These are phyloP conservation scores for Trichoderma koningiopsis DNA, from an alignment of 2,329 filamentous ascomycete species.

Conservation along the genomic window DNA sequence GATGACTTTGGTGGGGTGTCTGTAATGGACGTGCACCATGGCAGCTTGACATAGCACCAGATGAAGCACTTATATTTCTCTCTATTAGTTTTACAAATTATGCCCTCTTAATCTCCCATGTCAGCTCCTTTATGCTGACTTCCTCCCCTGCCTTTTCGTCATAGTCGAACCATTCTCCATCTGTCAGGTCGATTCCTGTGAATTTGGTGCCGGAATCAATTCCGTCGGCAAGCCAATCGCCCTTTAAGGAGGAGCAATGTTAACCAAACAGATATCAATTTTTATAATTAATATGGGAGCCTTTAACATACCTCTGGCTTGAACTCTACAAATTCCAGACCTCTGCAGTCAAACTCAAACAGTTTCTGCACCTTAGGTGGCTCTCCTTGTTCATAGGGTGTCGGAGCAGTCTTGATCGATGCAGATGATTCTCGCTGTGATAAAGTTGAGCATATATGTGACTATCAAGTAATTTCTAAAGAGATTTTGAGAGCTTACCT, in stretches of 20 bases:
- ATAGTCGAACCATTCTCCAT: slow-evolving; percentile 98
- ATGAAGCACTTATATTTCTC: neutral
- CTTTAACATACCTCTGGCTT: slow-evolving; percentile 70
- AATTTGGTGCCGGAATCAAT: slow-evolving; percentile 81
- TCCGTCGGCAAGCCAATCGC: slow-evolving; percentile 86
- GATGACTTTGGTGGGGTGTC: slow-evolving; percentile 6
- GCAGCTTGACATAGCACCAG: neutral
- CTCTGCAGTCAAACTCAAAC: slow-evolving; percentile 90
- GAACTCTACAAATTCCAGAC: slow-evolving; percentile 89
- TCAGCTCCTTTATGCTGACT: slow-evolving; percentile 87
- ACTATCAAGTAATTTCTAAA: neutral
- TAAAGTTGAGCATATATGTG: neutral
- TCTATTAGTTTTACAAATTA: slow-evolving; percentile 42
- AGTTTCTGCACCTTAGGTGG: slow-evolving; percentile 77
- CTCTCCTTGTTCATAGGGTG: slow-evolving; percentile 69
- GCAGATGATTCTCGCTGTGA: slow-evolving; percentile 79
- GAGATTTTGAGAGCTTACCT: slow-evolving; percentile 55
- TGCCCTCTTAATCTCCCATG: slow-evolving; percentile 79
- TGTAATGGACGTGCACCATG: neutral
- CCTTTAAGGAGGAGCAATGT: slow-evolving; percentile 50
- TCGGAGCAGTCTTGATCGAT: slow-evolving; percentile 74
- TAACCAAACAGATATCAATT: neutral
- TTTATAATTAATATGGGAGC: neutral
- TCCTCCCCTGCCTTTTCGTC: slow-evolving; percentile 92
- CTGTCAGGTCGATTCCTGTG: slow-evolving; percentile 74